Evolutionary conservation across 164 flowering plant species (phyloP), one percentile per base, ranked within the genome.

Genomic region (Brasenia schreberi): DNA sequence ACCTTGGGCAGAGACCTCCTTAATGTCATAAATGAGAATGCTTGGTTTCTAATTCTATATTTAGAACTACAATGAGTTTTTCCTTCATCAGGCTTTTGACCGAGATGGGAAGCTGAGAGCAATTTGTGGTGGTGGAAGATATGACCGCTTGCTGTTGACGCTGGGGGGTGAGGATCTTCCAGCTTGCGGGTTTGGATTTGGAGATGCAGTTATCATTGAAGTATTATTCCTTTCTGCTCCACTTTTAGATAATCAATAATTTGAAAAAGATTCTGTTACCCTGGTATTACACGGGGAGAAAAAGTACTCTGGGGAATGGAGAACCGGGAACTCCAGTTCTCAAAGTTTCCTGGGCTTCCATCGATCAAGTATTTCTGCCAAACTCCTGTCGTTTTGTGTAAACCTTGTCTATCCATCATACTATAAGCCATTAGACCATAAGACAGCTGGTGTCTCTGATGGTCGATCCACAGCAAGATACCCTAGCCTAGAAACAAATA

Each of bases 131-230:
- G 98, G 98, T 69, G 98, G 98, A 33, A 76, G 96, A 66, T 93
- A 93, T 82, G 97, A 93, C 64, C 78, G 67, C 18, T 68, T 90
- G 63, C 87, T 93, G 39, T 87, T 97, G 43, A 90, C 87, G n/a
- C 88, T 85, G 78, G 98, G 98, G 66, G 96, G 96, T 68, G 96
- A 90, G 68, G 89, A 90, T 70, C 53, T 87, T 69, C 96, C 97
- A 66, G 97, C 97, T 59, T 90, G 97, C 78, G 98, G 97, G 59
- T 93, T 93, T 80, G 98, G 98, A 43, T 93, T 93, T 77, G 97
- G 97, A 64, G 97, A 94, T 84, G 98, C 98, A 75, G 98, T 94
- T 19, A 85, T 89, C 60, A 71, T 86, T 7, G 98, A 92, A 78
- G 98, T 92, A 49, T 49, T 49, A 49, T 49, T 49, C 9, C 16